Evolutionary conservation across 2,329 filamentous ascomycete species (phyloP), one percentile per base, ranked within the genome.

Genomic region (Cladosporium halotolerans): DNA sequence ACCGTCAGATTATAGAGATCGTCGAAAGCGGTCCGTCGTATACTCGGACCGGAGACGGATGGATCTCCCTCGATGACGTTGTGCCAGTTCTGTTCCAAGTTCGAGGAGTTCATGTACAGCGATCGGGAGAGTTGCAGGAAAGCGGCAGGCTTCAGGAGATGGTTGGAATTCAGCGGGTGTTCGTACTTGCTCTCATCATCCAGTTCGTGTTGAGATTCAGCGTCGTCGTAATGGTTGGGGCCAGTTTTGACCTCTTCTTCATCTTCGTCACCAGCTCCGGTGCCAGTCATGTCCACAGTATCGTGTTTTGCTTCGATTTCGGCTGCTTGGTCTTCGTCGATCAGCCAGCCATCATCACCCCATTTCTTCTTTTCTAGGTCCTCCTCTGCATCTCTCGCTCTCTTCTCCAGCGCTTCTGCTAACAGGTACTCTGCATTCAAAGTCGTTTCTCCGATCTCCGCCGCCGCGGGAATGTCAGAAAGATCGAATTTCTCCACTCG

Each of bases 1-100:
- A 86, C 67, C 0, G 79, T 75, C 2, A 96, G 69, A 8, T 80
- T 79, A 62, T 90, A 78, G 42, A 96, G 85, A 60, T 93, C 88
- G 4, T 81, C 77, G n/a, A 95, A 77, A 0, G 87, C 83, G 1
- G 88, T 90, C 6, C 83, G 80, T 60, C 86, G 83, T 18, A 96
- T 80, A 0, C 85, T 82, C 0, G 90, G 90, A 3, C 74, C 74
- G 53, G 80, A 76, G 3, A 63, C 63, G 49, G 68, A 67, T 28
- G 79, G 45, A 19, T 58, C 54, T 9, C 58, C 45, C 2, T 50
- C 76, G 16, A 78, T 76, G 7, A 87, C 62, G 38, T 73, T 75
- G 33, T 72, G 74, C 88, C 88, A 95, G 64, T 88, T 90, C 52
- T 81, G 77, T 51, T 82, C 80, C 10, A 76, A 71, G 10, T 44